phyloP scores from a whole-genome alignment of 495 filamentous ascomycete genomes.

The Penicillium longicatenatum region DNA sequence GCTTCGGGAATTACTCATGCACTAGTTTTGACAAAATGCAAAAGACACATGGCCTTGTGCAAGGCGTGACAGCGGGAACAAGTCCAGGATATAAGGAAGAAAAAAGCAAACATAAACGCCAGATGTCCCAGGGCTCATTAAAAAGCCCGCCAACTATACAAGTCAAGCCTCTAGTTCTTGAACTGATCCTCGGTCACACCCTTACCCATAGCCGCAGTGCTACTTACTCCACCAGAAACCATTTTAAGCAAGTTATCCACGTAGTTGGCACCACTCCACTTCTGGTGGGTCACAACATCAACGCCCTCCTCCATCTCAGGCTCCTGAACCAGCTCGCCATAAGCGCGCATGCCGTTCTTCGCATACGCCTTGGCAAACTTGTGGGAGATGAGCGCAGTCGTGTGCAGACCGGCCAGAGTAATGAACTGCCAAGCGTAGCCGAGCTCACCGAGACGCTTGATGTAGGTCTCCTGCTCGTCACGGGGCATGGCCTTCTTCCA shows the following conservation, averaged over 20 bases:
- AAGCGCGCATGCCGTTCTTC: slow-evolving; percentile 88
- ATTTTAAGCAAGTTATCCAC: slow-evolving; percentile 94
- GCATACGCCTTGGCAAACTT: slow-evolving; percentile 83
- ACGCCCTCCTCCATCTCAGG: slow-evolving; percentile 89
- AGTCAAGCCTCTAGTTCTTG: slow-evolving; percentile 37
- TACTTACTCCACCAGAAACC: slow-evolving; percentile 91
- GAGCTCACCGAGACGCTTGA: slow-evolving; percentile 78
- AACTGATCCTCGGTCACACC: slow-evolving; percentile 99
- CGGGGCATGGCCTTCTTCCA: slow-evolving; percentile 97
- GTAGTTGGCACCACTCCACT: slow-evolving; percentile 95
- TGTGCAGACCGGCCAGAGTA: slow-evolving; percentile 96
- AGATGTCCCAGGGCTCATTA: not conserved
- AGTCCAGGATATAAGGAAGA: slow-evolving; percentile 15
- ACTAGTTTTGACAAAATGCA: slow-evolving; percentile 19
- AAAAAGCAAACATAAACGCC: slow-evolving; percentile 4
- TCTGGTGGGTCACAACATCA: slow-evolving; percentile 98
- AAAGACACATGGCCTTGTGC: slow-evolving; percentile 9
- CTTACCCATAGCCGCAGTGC: slow-evolving; percentile 93
- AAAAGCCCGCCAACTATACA: slow-evolving; percentile 14
- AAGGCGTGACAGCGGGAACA: slow-evolving; percentile 20
- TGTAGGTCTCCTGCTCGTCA: slow-evolving; percentile 95
- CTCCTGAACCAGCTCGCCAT: slow-evolving; percentile 95
- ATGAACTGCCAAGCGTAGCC: slow-evolving; percentile 99
- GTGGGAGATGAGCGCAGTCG: slow-evolving; percentile 86
- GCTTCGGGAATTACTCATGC: not conserved